A percentile compares a stretch with the other conserved stretches of the same genome.
phyloP scores from a whole-genome alignment of 441 rosid species.

The Gossypium davidsonii region DNA sequence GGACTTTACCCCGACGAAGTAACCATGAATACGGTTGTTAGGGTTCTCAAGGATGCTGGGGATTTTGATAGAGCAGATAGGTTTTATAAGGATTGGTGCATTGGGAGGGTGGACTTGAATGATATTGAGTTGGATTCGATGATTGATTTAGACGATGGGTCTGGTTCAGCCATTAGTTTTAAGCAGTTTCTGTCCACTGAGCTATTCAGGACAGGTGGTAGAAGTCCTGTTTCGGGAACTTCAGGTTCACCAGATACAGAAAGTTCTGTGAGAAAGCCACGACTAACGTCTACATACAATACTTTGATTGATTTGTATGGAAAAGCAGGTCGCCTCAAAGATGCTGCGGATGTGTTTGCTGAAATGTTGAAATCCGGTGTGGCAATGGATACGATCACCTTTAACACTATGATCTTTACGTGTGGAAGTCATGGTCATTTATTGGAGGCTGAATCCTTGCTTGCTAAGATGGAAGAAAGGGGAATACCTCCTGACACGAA shows the following conservation, averaged over 20 bases:
- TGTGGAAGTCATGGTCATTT: slow-evolving; percentile 73
- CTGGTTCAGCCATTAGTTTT: slow-evolving; percentile 49
- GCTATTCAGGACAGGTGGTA: slow-evolving; percentile 69
- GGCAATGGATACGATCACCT: slow-evolving; percentile 60
- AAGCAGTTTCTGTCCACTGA: slow-evolving; percentile 77
- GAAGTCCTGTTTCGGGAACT: slow-evolving; percentile 40
- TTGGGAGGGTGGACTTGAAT: slow-evolving; percentile 55
- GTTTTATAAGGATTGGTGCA: slow-evolving; percentile 74
- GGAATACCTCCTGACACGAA: slow-evolving; percentile 64
- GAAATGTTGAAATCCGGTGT: slow-evolving; percentile 82
- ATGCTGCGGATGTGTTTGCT: slow-evolving; percentile 66
- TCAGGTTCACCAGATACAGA: slow-evolving; percentile 23
- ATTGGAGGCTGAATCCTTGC: slow-evolving; percentile 68
- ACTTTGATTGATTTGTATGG: slow-evolving; percentile 88
- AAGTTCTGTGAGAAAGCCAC: slow-evolving; percentile 44
- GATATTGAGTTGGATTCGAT: slow-evolving; percentile 56
- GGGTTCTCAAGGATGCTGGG: slow-evolving; percentile 63
- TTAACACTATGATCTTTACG: slow-evolving; percentile 84
- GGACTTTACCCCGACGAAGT: slow-evolving; percentile 75
- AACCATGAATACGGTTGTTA: slow-evolving; percentile 69
- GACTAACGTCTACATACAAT: slow-evolving; percentile 64
- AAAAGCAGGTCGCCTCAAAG: slow-evolving; percentile 77
- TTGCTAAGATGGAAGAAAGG: slow-evolving; percentile 67
- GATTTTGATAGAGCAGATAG: slow-evolving; percentile 71
- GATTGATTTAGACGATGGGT: slow-evolving; percentile 31